Evolutionary conservation across 352 stramenopile genomes (phyloP).

Genomic region (Globisporangium nunn): DNA sequence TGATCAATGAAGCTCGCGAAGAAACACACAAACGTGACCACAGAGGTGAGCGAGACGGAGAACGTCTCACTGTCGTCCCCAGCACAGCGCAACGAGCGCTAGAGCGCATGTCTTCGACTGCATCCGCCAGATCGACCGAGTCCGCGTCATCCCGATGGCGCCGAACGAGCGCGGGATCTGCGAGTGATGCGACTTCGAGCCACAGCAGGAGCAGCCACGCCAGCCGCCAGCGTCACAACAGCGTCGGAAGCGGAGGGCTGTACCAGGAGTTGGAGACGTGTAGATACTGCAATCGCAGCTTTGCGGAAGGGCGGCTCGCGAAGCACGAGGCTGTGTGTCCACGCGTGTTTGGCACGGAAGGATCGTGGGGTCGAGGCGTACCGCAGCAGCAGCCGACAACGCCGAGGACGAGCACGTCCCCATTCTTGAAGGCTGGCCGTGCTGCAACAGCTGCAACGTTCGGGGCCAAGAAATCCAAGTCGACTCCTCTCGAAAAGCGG

Average conservation of each 20-base stretch:
- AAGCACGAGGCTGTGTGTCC: conserved; percentile 82
- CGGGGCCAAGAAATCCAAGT: conserved; percentile 15
- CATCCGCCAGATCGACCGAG: conserved; percentile 1
- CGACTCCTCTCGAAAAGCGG: conserved; percentile 28
- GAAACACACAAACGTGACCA: not conserved
- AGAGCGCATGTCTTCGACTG: conserved; percentile 2
- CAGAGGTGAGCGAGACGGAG: not conserved
- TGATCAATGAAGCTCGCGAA: not conserved
- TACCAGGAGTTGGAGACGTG: conserved; percentile 51
- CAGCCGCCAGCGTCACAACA: not conserved
- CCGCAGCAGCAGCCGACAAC: conserved; percentile 2
- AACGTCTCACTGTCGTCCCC: not conserved
- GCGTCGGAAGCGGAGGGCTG: not conserved
- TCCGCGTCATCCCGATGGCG: conserved; percentile 3
- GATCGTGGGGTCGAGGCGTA: conserved; percentile 56
- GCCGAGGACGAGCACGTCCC: not conserved
- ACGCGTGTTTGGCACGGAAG: conserved; percentile 72
- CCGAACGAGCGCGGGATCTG: conserved; percentile 6
- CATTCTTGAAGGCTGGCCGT: not conserved
- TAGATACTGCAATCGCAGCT: conserved; percentile 68
- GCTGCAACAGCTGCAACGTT: too few relatives aligned
- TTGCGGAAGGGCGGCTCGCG: conserved; percentile 66
- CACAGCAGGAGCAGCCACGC: conserved; percentile 1
- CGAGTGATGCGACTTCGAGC: not conserved
- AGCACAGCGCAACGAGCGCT: not conserved